A percentile compares a stretch with the other conserved stretches of the same genome.
Conservation (phyloP, 2,329 filamentous ascomycete genomes). For the Ceratocystis papillata region DNA sequence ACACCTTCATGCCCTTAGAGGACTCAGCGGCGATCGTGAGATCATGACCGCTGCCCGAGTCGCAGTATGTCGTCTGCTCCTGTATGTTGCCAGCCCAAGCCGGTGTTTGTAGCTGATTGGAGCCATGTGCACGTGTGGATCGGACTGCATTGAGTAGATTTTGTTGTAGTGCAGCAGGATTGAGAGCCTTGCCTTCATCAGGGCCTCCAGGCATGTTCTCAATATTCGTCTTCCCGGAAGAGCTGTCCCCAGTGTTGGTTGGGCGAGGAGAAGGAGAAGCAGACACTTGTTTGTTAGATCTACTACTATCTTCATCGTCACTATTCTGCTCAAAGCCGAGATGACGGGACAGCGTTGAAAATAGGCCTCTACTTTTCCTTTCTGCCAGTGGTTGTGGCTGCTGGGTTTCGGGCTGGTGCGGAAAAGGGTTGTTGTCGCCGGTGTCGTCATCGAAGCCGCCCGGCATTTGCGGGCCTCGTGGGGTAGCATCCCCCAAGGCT, state of each 20-base stretch:
- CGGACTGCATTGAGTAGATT: slow-evolving; percentile 70
- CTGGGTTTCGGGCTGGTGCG: slow-evolving; percentile 4
- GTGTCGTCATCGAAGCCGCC: slow-evolving; percentile 22
- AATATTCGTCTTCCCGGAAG: slow-evolving; percentile 11
- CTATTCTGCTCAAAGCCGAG: slow-evolving; percentile 53
- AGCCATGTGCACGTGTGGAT: slow-evolving; percentile 66
- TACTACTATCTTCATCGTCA: slow-evolving; percentile 34
- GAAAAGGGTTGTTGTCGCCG: background rate
- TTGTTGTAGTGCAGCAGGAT: slow-evolving; percentile 51
- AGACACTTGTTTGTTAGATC: background rate
- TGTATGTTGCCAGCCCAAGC: slow-evolving; percentile 58
- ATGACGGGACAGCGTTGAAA: slow-evolving; percentile 56
- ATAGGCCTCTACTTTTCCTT: slow-evolving; percentile 47
- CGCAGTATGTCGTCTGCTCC: slow-evolving; percentile 79
- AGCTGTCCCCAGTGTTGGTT: background rate
- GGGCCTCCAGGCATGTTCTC: slow-evolving; percentile 24
- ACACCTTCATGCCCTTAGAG: slow-evolving; percentile 62
- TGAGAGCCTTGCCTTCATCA: slow-evolving; percentile 45
- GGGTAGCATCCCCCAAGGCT: slow-evolving; percentile 19
- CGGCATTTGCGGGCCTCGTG: slow-evolving; percentile 30
- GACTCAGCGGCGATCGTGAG: slow-evolving; percentile 60
- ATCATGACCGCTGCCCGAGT: slow-evolving; percentile 62
- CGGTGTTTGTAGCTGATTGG: slow-evolving; percentile 58
- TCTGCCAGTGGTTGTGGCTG: slow-evolving; percentile 27
- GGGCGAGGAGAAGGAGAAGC: slow-evolving; percentile 4